phyloP scores from a whole-genome alignment of 768 basidiomycete genomes.

The Coprinopsis strossmayeri region DNA sequence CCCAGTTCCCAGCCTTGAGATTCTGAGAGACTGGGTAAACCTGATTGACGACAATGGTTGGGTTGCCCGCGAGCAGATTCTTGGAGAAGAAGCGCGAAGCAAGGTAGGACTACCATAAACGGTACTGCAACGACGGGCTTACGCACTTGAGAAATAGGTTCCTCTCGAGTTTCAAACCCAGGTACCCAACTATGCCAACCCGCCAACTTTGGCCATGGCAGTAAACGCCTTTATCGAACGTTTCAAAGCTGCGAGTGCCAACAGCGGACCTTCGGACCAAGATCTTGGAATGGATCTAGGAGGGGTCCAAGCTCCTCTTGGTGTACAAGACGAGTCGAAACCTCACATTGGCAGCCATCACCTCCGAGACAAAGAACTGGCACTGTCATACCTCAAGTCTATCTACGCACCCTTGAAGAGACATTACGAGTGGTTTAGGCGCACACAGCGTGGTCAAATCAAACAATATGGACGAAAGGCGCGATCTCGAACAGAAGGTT shows the following conservation, averaged over 20 bases:
- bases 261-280: conserved; percentile 41
- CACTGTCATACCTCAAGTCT: conserved; percentile 61
- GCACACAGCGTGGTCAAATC: conserved; percentile 90
- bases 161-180: conserved; percentile 89
- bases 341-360: conserved; percentile 29
- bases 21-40: conserved; percentile 83
- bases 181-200: conserved; percentile 91
- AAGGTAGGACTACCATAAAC: conserved; percentile 42
- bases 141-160: too few relatives aligned
- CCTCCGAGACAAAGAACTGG: conserved; percentile 54
- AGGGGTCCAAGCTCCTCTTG: conserved; percentile 50
- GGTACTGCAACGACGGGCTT: neutral
- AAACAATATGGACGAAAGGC: conserved; percentile 83
- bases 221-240: conserved; percentile 86
- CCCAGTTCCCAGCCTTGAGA: conserved; percentile 90
- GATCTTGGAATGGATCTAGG: conserved; percentile 65
- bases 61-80: conserved; percentile 94
- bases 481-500: conserved; percentile 84
- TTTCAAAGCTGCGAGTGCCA: conserved; percentile 35
- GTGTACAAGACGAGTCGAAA: conserved; percentile 10
- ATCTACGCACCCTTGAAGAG: conserved; percentile 82
- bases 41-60: conserved; percentile 93
- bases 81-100: conserved; percentile 94
- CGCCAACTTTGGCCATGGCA: conserved; percentile 91
- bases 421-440: conserved; percentile 95